Conservation (phyloP, 1,284 basidiomycete genomes). For the Pulveroboletus sp. region DNA sequence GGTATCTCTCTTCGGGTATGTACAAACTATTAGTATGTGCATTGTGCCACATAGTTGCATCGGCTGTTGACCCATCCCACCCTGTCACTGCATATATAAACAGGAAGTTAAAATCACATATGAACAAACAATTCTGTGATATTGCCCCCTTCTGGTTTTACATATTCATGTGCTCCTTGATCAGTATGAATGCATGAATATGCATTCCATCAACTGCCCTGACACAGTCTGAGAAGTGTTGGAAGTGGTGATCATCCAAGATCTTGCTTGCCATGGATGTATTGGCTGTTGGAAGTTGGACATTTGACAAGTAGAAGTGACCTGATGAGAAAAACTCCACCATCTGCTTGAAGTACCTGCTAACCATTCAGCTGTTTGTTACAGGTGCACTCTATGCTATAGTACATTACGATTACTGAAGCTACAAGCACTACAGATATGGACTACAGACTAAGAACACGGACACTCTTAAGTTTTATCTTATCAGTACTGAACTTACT, state of each 20-base stretch:
- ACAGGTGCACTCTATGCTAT: no score
- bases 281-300: background rate
- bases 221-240: background rate
- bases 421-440: no score
- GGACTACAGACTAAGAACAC: no score
- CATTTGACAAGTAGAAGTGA: background rate
- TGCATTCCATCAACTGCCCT: no score
- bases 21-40: background rate
- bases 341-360: background rate
- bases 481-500: no score
- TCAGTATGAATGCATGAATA: no score
- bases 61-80: background rate
- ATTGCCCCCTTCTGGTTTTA: no score
- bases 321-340: background rate
- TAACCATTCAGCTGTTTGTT: no score
- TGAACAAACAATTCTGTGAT: background rate
- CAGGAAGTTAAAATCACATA: conserved; percentile 1
- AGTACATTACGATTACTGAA: no score
- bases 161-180: no score
- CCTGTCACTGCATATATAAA: background rate
- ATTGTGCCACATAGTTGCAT: background rate
- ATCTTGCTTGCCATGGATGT: background rate
- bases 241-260: background rate
- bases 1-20: background rate
- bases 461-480: no score